Evolutionary conservation across 2,329 filamentous ascomycete species (phyloP).

Genomic region (Penicillium sp.): DNA sequence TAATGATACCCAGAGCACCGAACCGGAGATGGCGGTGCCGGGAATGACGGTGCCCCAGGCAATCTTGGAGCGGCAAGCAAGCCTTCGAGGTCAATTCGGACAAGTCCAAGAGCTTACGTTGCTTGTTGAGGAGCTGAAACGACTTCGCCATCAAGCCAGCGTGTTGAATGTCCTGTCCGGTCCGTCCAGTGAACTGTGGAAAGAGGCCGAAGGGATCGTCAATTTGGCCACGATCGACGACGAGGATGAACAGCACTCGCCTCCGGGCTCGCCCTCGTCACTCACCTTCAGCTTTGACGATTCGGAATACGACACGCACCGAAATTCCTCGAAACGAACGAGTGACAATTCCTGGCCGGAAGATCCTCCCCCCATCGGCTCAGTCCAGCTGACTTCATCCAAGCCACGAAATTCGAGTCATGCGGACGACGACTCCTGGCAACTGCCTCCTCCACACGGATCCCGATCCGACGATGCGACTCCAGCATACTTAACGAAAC

Average conservation of each 20-base stretch:
- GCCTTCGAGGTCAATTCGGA: constrained; percentile 59
- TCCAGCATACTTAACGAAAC: constrained; percentile 45
- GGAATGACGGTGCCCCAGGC: constrained; percentile 51
- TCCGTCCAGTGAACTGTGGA: constrained; percentile 52
- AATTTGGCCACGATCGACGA: constrained; percentile 60
- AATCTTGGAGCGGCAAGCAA: constrained; percentile 60
- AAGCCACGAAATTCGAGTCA: constrained; percentile 15
- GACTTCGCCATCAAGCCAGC: constrained; percentile 51
- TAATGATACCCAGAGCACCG: constrained; percentile 36
- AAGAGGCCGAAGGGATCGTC: constrained; percentile 61
- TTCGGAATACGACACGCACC: constrained; percentile 49
- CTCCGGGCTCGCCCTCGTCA: constrained; percentile 50
- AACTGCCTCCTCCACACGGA: constrained; percentile 19
- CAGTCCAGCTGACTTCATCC: constrained; percentile 20
- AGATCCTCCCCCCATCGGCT: constrained; percentile 18
- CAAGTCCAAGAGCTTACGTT: constrained; percentile 59
- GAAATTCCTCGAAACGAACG: constrained; percentile 25
- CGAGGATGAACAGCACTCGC: constrained; percentile 48
- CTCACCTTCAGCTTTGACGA: constrained; percentile 54
- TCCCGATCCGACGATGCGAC: constrained; percentile 21
- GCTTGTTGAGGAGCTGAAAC: constrained; percentile 60
- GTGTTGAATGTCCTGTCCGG: constrained; percentile 50
- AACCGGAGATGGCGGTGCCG: constrained; percentile 17
- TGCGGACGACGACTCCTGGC: constrained; percentile 26
- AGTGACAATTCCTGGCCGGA: constrained; percentile 30